These are phyloP conservation scores for Blastocystis sp. DNA, from an alignment of 352 stramenopile genomes.

Conservation along the genomic window DNA sequence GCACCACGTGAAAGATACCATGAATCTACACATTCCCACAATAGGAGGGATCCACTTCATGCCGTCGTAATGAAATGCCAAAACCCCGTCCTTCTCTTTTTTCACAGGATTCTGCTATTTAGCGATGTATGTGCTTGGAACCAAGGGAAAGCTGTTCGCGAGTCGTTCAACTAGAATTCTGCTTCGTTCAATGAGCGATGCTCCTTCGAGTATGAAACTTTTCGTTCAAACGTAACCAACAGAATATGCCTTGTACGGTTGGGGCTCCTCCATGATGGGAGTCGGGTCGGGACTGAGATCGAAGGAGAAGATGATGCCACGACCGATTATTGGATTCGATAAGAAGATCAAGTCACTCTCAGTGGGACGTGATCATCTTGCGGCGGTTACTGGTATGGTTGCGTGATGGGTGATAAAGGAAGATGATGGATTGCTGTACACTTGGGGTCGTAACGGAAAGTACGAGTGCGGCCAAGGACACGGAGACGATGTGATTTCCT, in stretches of 20 bases:
- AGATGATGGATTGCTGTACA: conserved; percentile 37
- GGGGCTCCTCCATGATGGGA: neutral
- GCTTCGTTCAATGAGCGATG: neutral
- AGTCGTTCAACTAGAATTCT: neutral
- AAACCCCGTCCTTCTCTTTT: no score
- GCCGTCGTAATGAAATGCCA: no score
- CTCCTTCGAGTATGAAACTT: neutral
- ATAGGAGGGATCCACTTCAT: no score
- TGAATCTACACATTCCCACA: no score
- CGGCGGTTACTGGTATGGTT: conserved; percentile 2
- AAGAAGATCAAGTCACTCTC: neutral
- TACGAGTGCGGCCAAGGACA: conserved; percentile 36
- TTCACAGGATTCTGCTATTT: no score
- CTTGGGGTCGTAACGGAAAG: conserved; percentile 8
- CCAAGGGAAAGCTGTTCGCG: neutral
- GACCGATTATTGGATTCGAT: conserved; percentile 13
- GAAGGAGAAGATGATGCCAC: neutral
- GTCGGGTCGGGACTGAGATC: neutral
- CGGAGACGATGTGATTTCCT: neutral
- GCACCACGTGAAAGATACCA: no score
- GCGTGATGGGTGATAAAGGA: neutral
- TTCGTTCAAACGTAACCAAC: neutral
- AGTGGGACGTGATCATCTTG: neutral
- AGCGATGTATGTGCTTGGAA: no score
- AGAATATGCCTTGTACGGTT: conserved; percentile 42